A percentile compares a stretch with the other conserved stretches of the same genome.
Conservation (phyloP, 176 grass and related monocot species). For the Thinopyrum elongatum region DNA sequence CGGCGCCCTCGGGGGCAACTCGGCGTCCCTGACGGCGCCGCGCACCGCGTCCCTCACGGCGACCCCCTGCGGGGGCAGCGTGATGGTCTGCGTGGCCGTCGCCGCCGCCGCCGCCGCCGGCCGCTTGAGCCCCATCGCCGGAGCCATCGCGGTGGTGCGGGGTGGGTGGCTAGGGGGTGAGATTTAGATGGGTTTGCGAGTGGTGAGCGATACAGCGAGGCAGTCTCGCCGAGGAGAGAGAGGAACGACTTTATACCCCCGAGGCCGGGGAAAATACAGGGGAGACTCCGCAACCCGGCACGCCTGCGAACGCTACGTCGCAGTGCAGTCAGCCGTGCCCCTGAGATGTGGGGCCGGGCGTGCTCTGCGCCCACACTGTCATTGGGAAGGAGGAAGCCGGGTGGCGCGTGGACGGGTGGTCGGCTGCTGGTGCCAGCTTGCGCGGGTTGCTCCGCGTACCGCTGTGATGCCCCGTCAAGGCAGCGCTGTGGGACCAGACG, state of each 20-base stretch:
- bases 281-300: background rate
- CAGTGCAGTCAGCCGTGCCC: background rate
- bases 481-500: background rate
- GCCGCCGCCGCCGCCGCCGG: slow-evolving; percentile 57
- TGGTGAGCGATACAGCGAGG: slow-evolving; percentile 43
- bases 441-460: background rate
- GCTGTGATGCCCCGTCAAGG: background rate
- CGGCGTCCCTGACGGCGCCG: slow-evolving; percentile 37
- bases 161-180: slow-evolving; percentile 23
- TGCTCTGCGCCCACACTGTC: background rate
- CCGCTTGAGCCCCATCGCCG: slow-evolving; percentile 80
- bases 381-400: background rate
- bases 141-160: slow-evolving; percentile 43
- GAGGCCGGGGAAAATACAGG: background rate
- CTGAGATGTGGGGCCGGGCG: background rate
- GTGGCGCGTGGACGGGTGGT: background rate
- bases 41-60: slow-evolving; percentile 59
- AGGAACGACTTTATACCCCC: background rate
- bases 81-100: slow-evolving; percentile 51
- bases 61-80: slow-evolving; percentile 41
- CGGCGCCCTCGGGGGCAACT: slow-evolving; percentile 32
- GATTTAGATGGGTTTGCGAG: slow-evolving; percentile 27
- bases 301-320: background rate
- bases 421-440: slow-evolving; percentile 34
- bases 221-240: background rate